Evolutionary conservation across 202 grass and related monocot species (phyloP).

Genomic region (Setaria viridis): DNA sequence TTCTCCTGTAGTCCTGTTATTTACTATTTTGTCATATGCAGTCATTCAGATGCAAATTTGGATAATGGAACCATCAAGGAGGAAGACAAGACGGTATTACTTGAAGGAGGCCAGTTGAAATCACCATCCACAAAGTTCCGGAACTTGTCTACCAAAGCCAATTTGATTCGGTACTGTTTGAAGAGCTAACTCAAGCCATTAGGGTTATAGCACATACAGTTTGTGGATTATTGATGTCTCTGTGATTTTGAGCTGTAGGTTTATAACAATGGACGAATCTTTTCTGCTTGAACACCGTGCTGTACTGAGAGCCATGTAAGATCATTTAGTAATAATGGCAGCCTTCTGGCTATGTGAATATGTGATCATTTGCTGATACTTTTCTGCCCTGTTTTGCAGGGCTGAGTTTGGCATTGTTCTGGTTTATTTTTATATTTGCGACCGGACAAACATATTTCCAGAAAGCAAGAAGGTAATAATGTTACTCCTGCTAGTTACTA

Average conservation of each 20-base stretch:
- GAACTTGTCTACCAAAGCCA: slow-evolving; percentile 69
- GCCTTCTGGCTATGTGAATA: slow-evolving; percentile 26
- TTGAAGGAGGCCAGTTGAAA: slow-evolving; percentile 85
- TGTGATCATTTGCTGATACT: slow-evolving; percentile 23
- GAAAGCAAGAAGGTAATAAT: slow-evolving; percentile 79
- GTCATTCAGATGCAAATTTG: slow-evolving; percentile 71
- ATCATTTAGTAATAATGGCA: slow-evolving; percentile 32
- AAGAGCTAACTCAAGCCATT: slow-evolving; percentile 14
- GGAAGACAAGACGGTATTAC: slow-evolving; percentile 76
- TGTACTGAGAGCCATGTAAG: slow-evolving; percentile 86
- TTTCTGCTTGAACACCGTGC: slow-evolving; percentile 86
- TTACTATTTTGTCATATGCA: slow-evolving; percentile 48
- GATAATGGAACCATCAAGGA: slow-evolving; percentile 75
- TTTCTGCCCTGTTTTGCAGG: slow-evolving; percentile 48
- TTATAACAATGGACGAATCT: slow-evolving; percentile 89
- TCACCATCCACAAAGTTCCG: slow-evolving; percentile 68
- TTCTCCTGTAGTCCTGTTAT: background rate
- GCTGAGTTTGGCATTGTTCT: slow-evolving; percentile 76
- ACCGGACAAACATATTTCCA: slow-evolving; percentile 92
- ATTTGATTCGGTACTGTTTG: slow-evolving; percentile 74
- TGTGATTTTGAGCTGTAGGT: slow-evolving; percentile 55
- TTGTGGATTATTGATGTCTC: slow-evolving; percentile 30
- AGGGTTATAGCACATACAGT: background rate
- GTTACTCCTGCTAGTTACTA: slow-evolving; percentile 3
- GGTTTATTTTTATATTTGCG: slow-evolving; percentile 94